Evolutionary conservation across 441 rosid genomes (phyloP).

Genomic region (Lagerstroemia fauriei): DNA sequence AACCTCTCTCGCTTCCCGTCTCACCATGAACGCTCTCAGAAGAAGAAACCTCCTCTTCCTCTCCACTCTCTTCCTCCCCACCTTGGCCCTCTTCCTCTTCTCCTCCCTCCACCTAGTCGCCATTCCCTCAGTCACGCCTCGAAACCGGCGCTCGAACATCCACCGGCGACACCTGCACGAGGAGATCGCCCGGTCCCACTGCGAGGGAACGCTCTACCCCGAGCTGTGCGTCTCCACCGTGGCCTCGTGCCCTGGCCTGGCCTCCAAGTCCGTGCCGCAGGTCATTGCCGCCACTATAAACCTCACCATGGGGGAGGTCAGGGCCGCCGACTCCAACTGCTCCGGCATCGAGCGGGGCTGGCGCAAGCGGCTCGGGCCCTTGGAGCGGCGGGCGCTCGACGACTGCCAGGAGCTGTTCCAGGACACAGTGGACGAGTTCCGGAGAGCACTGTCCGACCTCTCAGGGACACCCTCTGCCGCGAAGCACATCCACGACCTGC

Average conservation of each 20-base stretch:
- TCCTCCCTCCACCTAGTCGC: not conserved
- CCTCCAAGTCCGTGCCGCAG: slow-evolving; percentile 45
- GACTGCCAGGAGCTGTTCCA: slow-evolving; percentile 56
- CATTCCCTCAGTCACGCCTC: not conserved
- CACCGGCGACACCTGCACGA: slow-evolving; percentile 38
- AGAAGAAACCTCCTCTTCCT: slow-evolving; percentile 2
- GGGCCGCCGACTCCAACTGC: slow-evolving; percentile 50
- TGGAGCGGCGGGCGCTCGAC: slow-evolving; percentile 42
- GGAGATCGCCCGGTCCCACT: slow-evolving; percentile 44
- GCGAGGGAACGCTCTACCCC: slow-evolving; percentile 59
- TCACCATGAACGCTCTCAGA: not conserved
- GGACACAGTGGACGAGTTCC: slow-evolving; percentile 44
- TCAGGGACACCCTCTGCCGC: slow-evolving; percentile 20
- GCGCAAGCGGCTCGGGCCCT: slow-evolving; percentile 28
- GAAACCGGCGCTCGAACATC: slow-evolving; percentile 36
- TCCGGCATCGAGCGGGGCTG: slow-evolving; percentile 35
- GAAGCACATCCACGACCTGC: slow-evolving; percentile 39
- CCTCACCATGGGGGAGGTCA: slow-evolving; percentile 50
- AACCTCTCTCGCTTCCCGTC: not conserved
- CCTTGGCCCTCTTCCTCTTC: slow-evolving; percentile 1
- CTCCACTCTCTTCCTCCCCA: not conserved
- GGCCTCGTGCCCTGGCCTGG: slow-evolving; percentile 46
- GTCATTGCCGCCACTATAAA: slow-evolving; percentile 54
- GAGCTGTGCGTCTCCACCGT: slow-evolving; percentile 63
- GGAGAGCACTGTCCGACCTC: slow-evolving; percentile 40